These are phyloP conservation scores for Aphanomyces invadans DNA, from an alignment of 352 stramenopile species.

Conservation along the genomic window DNA sequence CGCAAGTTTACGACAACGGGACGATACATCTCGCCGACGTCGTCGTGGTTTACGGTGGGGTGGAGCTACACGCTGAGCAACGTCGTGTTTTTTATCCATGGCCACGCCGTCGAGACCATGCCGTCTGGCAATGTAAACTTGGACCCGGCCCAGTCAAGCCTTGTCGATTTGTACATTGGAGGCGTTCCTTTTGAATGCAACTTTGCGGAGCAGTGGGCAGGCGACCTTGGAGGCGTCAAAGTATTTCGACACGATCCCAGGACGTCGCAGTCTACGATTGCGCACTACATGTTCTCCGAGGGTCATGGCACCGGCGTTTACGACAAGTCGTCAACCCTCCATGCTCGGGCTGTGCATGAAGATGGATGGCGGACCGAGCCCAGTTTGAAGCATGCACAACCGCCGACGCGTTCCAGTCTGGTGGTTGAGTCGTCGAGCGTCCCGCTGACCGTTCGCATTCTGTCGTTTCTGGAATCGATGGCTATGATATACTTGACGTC, in stretches of 20 bases:
- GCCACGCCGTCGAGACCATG: neutral
- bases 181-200: neutral
- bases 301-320: neutral
- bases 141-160: neutral
- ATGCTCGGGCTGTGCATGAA: neutral
- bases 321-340: neutral
- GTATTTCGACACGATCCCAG: neutral
- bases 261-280: neutral
- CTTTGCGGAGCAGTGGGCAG: neutral
- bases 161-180: neutral
- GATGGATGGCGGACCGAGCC: neutral
- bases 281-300: conserved; percentile 4
- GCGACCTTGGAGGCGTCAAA: neutral
- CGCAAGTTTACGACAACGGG: conserved; percentile 9
- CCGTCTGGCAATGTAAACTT: neutral
- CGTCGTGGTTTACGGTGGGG: neutral
- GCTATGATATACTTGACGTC: neutral
- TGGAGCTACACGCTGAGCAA: neutral
- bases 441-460: neutral
- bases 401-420: neutral
- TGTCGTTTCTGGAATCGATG: neutral
- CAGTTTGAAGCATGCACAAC: neutral
- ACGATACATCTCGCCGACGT: neutral
- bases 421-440: neutral
- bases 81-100: conserved; percentile 21